These are phyloP conservation scores for Botrytis cinerea DNA, from an alignment of 2,329 filamentous ascomycete species.

Conservation along the genomic window DNA sequence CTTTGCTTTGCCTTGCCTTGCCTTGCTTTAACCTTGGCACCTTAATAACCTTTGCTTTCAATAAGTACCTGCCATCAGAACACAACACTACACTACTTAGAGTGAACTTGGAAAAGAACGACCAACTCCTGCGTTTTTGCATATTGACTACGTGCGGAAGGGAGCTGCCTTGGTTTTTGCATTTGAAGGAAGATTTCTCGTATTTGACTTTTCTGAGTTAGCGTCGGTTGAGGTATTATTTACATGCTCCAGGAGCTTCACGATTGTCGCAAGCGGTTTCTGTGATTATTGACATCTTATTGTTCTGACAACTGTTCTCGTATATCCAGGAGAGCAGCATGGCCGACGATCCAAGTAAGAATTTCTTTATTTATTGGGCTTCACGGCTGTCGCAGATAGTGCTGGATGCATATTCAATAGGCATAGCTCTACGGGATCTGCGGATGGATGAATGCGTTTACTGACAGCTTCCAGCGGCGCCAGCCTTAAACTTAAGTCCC, in stretches of 20 bases:
- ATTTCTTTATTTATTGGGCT: constrained; percentile 60
- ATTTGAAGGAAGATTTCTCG: not conserved
- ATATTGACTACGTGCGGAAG: not conserved
- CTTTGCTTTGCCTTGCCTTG: not conserved
- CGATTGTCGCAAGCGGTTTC: not conserved
- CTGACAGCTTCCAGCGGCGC: constrained; percentile 49
- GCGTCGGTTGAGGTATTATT: not conserved
- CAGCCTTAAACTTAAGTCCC: constrained; percentile 79
- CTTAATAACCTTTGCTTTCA: not conserved
- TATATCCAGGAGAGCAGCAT: constrained; percentile 31
- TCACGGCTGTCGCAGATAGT: not conserved
- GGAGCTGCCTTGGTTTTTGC: not conserved
- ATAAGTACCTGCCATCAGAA: not conserved
- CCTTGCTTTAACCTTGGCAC: not conserved
- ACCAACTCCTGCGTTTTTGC: not conserved
- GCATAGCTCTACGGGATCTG: not conserved
- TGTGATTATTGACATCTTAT: not conserved
- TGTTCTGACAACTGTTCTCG: not conserved
- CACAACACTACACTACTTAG: not conserved
- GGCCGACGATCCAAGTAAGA: constrained; percentile 42
- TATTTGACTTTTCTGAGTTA: not conserved
- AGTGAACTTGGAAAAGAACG: not conserved
- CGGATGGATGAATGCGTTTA: not conserved
- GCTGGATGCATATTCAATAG: not conserved
- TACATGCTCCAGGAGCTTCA: constrained; percentile 2